Percentiles rank a stretch among this genome's conserved stretches.
Evolutionary conservation across 768 basidiomycete species (phyloP).

Genomic region (Tremella yokohamensis): DNA sequence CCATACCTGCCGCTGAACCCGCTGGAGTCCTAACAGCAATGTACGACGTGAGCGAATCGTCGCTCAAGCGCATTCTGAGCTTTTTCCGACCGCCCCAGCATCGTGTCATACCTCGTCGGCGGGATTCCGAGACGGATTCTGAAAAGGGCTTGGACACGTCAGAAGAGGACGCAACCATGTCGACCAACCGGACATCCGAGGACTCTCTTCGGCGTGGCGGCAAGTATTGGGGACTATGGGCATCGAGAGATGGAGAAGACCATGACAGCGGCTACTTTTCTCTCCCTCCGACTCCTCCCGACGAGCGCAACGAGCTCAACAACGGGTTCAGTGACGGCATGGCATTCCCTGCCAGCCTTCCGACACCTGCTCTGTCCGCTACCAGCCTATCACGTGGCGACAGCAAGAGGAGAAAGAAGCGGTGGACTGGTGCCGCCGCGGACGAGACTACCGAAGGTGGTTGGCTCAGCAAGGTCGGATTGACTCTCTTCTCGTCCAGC

Average conservation of each 20-base stretch:
- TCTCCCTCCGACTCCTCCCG: slow-evolving; percentile 30
- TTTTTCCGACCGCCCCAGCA: slow-evolving; percentile 9
- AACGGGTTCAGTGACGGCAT: not conserved
- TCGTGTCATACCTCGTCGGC: slow-evolving; percentile 6
- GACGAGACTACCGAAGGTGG: slow-evolving; percentile 17
- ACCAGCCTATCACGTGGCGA: slow-evolving; percentile 19
- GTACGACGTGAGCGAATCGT: slow-evolving; percentile 33
- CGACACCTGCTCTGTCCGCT: slow-evolving; percentile 37
- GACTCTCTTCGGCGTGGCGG: slow-evolving; percentile 5
- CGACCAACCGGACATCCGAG: slow-evolving; percentile 8
- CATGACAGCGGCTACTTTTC: slow-evolving; percentile 32
- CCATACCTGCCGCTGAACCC: not conserved
- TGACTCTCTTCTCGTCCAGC: slow-evolving; percentile 6
- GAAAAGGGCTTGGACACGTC: slow-evolving; percentile 21
- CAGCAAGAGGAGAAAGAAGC: not conserved
- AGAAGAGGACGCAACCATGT: slow-evolving; percentile 4
- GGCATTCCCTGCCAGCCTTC: slow-evolving; percentile 14
- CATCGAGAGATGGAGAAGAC: slow-evolving; percentile 8
- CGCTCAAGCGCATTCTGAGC: slow-evolving; percentile 14
- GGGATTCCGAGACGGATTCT: slow-evolving; percentile 21
- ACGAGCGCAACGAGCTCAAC: slow-evolving; percentile 4
- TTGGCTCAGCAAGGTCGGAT: slow-evolving; percentile 23
- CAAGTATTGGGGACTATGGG: slow-evolving; percentile 28
- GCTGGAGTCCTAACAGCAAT: slow-evolving; percentile 18
- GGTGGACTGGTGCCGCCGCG: not conserved